A percentile compares a stretch with the other conserved stretches of the same genome.
phyloP scores from a whole-genome alignment of 805 yeast genomes.

The Millerozyma acaciae region DNA sequence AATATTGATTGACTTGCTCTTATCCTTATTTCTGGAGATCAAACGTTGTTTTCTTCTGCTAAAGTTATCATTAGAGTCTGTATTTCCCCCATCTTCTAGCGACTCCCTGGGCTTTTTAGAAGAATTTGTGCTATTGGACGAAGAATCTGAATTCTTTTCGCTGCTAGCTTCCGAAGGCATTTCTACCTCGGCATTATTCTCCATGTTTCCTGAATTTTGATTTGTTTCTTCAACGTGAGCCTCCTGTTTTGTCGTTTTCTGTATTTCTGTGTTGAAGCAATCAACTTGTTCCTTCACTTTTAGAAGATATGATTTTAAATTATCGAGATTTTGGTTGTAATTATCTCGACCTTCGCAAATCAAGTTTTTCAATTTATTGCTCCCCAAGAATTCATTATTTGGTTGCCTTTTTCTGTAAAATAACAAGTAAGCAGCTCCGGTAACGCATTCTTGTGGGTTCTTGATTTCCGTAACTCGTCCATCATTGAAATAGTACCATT shows the following conservation, averaged over 20 bases:
- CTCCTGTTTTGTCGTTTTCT: slow-evolving; percentile 3
- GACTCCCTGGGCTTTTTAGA: slow-evolving; percentile 6
- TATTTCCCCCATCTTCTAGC: slow-evolving; percentile 5
- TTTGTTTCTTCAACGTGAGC: slow-evolving; percentile 4
- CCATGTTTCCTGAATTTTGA: no score
- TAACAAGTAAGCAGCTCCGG: slow-evolving; percentile 80
- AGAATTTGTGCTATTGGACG: background rate
- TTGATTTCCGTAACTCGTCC: slow-evolving; percentile 60
- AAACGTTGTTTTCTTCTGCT: slow-evolving; percentile 20
- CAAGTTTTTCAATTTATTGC: slow-evolving; percentile 38
- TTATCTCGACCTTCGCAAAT: slow-evolving; percentile 37
- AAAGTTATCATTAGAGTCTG: slow-evolving; percentile 13
- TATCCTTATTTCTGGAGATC: slow-evolving; percentile 20
- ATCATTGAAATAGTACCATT: slow-evolving; percentile 92
- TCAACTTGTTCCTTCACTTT: slow-evolving; percentile 14
- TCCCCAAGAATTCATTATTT: slow-evolving; percentile 39
- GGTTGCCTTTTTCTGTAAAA: slow-evolving; percentile 67
- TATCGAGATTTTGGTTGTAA: slow-evolving; percentile 12
- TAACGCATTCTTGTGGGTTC: slow-evolving; percentile 56
- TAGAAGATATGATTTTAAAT: slow-evolving; percentile 11
- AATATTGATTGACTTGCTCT: slow-evolving; percentile 21
- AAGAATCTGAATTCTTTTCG: background rate
- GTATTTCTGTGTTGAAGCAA: background rate
- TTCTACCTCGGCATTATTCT: no score
- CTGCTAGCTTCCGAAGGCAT: no score